A percentile compares a stretch with the other conserved stretches of the same genome.
Conservation (phyloP, 164 flowering plant genomes). For the Aristolochia californica region DNA sequence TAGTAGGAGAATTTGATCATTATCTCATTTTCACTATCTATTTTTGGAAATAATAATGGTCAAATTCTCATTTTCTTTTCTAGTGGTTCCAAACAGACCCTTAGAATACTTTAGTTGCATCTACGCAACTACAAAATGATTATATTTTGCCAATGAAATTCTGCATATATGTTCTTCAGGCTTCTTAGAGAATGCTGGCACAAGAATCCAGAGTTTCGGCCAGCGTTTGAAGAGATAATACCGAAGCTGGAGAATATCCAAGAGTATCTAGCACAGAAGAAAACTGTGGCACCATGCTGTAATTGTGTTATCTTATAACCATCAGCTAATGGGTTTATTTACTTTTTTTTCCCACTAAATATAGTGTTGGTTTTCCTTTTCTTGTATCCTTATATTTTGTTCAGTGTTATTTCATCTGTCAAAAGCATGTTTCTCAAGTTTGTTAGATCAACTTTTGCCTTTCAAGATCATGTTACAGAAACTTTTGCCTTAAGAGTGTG, state of each 20-base stretch:
- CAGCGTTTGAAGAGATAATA: slow-evolving; percentile 46
- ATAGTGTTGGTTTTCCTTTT: neutral
- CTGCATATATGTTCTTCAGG: slow-evolving; percentile 14
- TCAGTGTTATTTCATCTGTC: neutral
- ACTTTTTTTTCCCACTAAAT: neutral
- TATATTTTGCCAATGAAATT: neutral
- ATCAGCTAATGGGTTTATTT: neutral
- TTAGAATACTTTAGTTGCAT: neutral
- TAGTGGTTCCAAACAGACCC: too few species aligned
- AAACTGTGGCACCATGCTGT: slow-evolving; percentile 14
- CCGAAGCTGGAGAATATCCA: slow-evolving; percentile 29
- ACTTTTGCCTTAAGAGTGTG: neutral
- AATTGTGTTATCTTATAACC: slow-evolving; percentile 22
- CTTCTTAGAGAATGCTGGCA: slow-evolving; percentile 54
- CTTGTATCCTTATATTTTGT: neutral
- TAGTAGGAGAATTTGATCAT: too few species aligned
- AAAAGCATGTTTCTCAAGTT: neutral
- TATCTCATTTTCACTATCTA: too few species aligned
- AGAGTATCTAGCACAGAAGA: slow-evolving; percentile 17
- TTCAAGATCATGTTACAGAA: neutral
- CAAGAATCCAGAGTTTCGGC: slow-evolving; percentile 43
- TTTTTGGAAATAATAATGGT: too few species aligned
- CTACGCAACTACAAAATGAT: neutral
- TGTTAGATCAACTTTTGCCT: neutral
- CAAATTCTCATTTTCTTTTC: too few species aligned